Evolutionary conservation across 1,139 yeast genomes (phyloP), one percentile per base, ranked within the genome.

Genomic region (Saccharomyces hybrid): DNA sequence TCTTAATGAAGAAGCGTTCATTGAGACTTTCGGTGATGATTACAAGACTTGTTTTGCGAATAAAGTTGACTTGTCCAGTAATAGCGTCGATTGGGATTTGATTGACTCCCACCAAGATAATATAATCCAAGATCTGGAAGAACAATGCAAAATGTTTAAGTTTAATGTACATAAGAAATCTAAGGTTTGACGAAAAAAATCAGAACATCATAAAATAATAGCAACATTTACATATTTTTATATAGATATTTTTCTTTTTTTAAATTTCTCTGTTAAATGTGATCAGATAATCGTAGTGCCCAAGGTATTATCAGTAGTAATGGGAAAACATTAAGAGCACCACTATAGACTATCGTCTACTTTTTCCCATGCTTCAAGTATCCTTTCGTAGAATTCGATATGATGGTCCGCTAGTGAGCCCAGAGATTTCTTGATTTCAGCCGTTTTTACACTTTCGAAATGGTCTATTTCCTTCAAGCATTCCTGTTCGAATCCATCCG

Each of bases 381-480:
- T 76, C 14, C 80, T 80, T 57, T 80, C 78, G 70, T 88, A 93
- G 65, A 88, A 90, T 42, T 78, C 77, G 55, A 88, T 83, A 70
- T 93, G 88, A 59, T 82, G 81, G 59, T 86, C 87, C 53, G 96
- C 88, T 53, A 91, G 74, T 7, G 81, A 79, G 25, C 82, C 73
- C 73, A 93, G 76, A 2, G 95, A 80, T 44, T 76, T 76, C 65
- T 85, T 85, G 69, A 93, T 76, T 70, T 93, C 98, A 44, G 77
- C 74, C 47, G 88, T 81, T 69, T 90, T 91, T 61, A 88, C 86
- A 46, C 76, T 77, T 62, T 93, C 96, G 77, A 95, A 91, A 59
- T 85, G 80, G 6, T 85, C 83, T 59, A 88, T 87, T 67, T 93
- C 99, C 56, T 79, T 78, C 48, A 82, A 62, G 1, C 85, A 78